Conservation (phyloP, 139 green algal genomes). For the Pedinophyceae sp. region DNA sequence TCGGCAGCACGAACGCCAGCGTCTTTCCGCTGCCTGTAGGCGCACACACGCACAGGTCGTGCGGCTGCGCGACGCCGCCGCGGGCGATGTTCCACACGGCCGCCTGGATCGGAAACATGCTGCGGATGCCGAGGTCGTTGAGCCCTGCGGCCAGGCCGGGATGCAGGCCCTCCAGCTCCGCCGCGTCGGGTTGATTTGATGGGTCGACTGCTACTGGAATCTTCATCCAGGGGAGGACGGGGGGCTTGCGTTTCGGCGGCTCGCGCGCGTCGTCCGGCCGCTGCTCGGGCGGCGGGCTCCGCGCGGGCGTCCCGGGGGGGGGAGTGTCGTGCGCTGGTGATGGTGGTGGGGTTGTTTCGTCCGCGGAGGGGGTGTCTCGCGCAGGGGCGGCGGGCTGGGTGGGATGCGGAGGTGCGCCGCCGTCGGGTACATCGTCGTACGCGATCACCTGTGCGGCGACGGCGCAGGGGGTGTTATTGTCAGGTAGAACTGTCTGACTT, state of each 20-base stretch:
- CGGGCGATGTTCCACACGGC: constrained; percentile 46
- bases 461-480: too few relatives aligned
- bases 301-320: too few relatives aligned
- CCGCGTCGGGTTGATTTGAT: constrained; percentile 20
- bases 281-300: too few relatives aligned
- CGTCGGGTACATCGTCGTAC: too few relatives aligned
- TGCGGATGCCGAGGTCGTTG: constrained; percentile 16
- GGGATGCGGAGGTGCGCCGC: too few relatives aligned
- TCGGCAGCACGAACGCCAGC: constrained; percentile 63
- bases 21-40: constrained; percentile 84
- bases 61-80: constrained; percentile 36
- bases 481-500: too few relatives aligned
- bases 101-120: constrained; percentile 65
- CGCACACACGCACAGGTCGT: constrained; percentile 73
- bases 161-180: constrained; percentile 35
- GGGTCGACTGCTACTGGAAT: constrained; percentile 43
- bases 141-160: neutral
- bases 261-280: too few relatives aligned
- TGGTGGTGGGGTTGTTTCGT: too few relatives aligned
- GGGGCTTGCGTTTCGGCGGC: constrained; percentile 2
- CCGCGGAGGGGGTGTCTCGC: too few relatives aligned
- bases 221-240: constrained; percentile 69
- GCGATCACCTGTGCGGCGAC: too few relatives aligned
- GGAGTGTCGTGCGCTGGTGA: too few relatives aligned
- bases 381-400: too few relatives aligned